A percentile compares a stretch with the other conserved stretches of the same genome.
phyloP scores from a whole-genome alignment of 208 protist genomes.

The Phytomonas francai region DNA sequence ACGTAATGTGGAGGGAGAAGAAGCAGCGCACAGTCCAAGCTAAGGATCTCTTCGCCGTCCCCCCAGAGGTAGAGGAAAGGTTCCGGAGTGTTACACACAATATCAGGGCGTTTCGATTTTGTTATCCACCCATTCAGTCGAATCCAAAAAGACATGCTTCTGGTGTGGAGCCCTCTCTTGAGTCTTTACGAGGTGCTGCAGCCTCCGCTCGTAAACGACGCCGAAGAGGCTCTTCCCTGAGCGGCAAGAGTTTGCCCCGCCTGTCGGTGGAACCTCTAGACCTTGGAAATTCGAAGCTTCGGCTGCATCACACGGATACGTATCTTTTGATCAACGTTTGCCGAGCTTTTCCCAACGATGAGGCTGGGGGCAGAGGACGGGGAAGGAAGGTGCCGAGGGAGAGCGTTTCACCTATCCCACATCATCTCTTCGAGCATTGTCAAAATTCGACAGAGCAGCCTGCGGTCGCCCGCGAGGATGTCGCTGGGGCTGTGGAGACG shows the following conservation, averaged over 20 bases:
- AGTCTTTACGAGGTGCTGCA: neutral
- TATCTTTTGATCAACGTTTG: neutral
- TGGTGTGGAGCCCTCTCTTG: neutral
- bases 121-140: neutral
- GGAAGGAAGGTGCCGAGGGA: neutral
- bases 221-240: neutral
- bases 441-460: too few relatives aligned
- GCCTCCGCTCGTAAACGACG: neutral
- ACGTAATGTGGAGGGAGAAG: neutral
- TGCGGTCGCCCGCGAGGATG: too few relatives aligned
- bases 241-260: neutral
- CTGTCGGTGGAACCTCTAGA: neutral
- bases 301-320: neutral
- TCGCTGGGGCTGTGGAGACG: too few relatives aligned
- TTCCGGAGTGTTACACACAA: constrained; percentile 37
- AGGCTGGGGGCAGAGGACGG: neutral
- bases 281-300: neutral
- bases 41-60: neutral
- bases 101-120: constrained; percentile 36
- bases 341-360: neutral
- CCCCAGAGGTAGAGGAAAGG: constrained; percentile 12
- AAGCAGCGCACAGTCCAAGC: neutral
- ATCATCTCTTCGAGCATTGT: too few relatives aligned
- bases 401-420: too few relatives aligned
- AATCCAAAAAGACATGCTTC: neutral